A percentile compares a stretch with the other conserved stretches of the same genome.
Evolutionary conservation across 2,329 filamentous ascomycete species (phyloP).

Genomic region (Emmonsia crescens): DNA sequence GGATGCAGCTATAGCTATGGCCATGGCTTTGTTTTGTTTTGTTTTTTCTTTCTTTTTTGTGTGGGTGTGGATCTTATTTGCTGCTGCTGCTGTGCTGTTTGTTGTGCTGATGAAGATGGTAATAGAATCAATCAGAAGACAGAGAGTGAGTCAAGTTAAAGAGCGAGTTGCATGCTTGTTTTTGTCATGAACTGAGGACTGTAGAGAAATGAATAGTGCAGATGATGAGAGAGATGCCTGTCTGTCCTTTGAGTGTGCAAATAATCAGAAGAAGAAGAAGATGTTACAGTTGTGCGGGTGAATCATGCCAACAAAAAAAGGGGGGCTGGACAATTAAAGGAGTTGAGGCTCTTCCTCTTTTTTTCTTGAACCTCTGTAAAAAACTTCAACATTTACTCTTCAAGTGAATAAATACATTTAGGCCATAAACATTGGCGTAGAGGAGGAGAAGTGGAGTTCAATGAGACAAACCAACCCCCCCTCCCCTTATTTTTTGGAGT

Average conservation of each 20-base stretch:
- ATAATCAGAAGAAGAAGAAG: background rate
- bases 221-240: background rate
- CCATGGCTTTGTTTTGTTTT: background rate
- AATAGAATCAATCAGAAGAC: background rate
- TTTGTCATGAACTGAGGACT: too few relatives aligned
- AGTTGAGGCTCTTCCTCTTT: too few relatives aligned
- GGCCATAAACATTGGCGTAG: background rate
- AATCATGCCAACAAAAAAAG: background rate
- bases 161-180: background rate
- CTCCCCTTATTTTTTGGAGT: background rate
- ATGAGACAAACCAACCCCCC: background rate
- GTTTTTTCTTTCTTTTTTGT: background rate
- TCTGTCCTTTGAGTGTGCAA: too few relatives aligned
- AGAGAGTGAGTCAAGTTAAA: background rate
- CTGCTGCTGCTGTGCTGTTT: background rate
- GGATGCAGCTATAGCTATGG: background rate
- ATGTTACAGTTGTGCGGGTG: background rate
- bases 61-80: background rate
- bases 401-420: background rate
- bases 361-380: background rate
- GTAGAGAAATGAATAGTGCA: background rate
- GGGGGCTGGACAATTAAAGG: background rate
- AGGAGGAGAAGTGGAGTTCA: background rate
- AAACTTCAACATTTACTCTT: background rate
- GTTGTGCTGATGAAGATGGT: background rate